Evolutionary conservation across 2,329 filamentous ascomycete genomes (phyloP), one percentile per base, ranked within the genome.

Genomic region (Colletotrichum sp.): DNA sequence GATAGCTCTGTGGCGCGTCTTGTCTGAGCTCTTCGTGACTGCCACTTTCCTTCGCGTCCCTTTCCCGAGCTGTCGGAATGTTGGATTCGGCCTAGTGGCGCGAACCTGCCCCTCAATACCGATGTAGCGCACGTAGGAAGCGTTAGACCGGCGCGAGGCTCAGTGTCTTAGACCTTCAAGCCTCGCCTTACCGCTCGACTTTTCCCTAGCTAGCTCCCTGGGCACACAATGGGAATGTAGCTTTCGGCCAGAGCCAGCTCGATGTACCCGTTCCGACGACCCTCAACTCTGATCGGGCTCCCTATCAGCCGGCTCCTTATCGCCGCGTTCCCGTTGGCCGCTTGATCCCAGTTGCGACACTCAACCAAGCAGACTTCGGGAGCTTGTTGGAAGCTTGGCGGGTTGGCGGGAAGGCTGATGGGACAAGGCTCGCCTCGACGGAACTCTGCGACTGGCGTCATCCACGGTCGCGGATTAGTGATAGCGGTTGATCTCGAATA

Each of bases 31-130:
- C 58, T 32, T 58, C 70, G 34, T 58, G 57, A 21, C 69, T 48
- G 38, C 32, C 30, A 72, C 48, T 60, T 68, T 24, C 36, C 67
- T 32, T 74, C 43, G 70, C 58, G 28, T 58, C 74, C 34, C 43
- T 69, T 36, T 69, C 48, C 73, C 71, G 65, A 69, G 65, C 71
- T 76, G 70, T 36, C 64, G 74, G 74, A 74, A 76, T 76, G 74
- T 65, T 76, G 74, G 28, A 65, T 66, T 69, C 48, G 48, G 74
- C n/a, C 71, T 76, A 74, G 74, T 76, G 38, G 34, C 71, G 18
- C 70, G 43, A 68, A 32, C 43, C 70, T 69, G 63, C 73, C 73
- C 73, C 73, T 73, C 69, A 64, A 72, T 18, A 48, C 21, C 55
- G 48, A 18, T 52, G 60, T 58, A 64, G 69, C 38, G 38, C 26